Evolutionary conservation across 2,329 filamentous ascomycete genomes (phyloP).

Genomic region (Sclerotinia glacialis): DNA sequence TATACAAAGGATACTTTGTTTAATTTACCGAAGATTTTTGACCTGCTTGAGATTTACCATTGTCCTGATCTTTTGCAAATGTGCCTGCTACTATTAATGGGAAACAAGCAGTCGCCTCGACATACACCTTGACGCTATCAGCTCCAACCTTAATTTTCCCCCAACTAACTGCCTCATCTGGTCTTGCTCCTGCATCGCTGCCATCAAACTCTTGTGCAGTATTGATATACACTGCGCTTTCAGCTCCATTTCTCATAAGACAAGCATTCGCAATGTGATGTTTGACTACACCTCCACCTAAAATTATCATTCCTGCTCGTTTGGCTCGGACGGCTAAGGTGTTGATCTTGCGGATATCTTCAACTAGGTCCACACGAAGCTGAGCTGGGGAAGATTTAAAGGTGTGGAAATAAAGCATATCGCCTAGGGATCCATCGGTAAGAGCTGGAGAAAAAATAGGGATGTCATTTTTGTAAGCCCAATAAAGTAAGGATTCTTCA

Average conservation of each 20-base stretch:
- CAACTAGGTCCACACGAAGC: slow-evolving; percentile 84
- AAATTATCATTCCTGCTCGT: slow-evolving; percentile 88
- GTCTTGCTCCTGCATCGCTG: slow-evolving; percentile 89
- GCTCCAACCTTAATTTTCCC: slow-evolving; percentile 93
- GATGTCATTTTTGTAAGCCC: slow-evolving; percentile 95
- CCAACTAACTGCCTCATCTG: slow-evolving; percentile 97
- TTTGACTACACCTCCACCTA: slow-evolving; percentile 94
- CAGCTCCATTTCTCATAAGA: slow-evolving; percentile 94
- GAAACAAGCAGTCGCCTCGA: slow-evolving; percentile 63
- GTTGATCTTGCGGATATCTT: slow-evolving; percentile 91
- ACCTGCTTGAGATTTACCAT: not conserved
- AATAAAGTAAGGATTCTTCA: slow-evolving; percentile 85
- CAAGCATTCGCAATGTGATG: slow-evolving; percentile 98
- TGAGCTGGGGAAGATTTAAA: slow-evolving; percentile 83
- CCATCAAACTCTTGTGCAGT: slow-evolving; percentile 97
- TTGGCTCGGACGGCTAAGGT: slow-evolving; percentile 85
- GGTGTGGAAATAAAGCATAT: slow-evolving; percentile 99
- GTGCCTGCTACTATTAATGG: slow-evolving; percentile 66
- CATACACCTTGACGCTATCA: slow-evolving; percentile 83
- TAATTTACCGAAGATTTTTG: not conserved
- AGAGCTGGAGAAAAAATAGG: slow-evolving; percentile 95
- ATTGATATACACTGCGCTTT: slow-evolving; percentile 96
- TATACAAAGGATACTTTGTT: not conserved
- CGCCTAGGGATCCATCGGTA: slow-evolving; percentile 90
- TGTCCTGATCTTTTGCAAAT: slow-evolving; percentile 51